Evolutionary conservation across 495 filamentous ascomycete species (phyloP).

Genomic region (Aspergillus homomorphus): DNA sequence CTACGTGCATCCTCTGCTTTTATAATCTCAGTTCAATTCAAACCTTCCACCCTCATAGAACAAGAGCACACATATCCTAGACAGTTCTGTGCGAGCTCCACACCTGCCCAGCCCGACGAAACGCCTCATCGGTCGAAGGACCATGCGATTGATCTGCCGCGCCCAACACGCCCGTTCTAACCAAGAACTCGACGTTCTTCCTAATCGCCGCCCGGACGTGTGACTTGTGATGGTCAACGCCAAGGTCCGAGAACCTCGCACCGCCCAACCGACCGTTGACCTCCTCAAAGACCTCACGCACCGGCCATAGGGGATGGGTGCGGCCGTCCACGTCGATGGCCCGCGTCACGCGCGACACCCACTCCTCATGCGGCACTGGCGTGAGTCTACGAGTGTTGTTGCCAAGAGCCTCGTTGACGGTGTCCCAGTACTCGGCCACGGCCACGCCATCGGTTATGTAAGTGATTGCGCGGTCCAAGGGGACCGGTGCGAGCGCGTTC

Average conservation of each 20-base stretch:
- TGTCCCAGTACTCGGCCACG: constrained; percentile 22
- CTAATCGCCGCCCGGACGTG: constrained; percentile 19
- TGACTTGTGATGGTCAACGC: constrained; percentile 9
- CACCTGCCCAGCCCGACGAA: constrained; percentile 16
- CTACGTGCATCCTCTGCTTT: too few species aligned
- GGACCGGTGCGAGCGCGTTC: constrained; percentile 9
- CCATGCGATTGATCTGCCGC: constrained; percentile 13
- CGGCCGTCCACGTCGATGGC: constrained; percentile 17
- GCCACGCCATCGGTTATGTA: constrained; percentile 24
- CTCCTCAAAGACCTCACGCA: constrained; percentile 25
- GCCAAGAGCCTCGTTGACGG: constrained; percentile 15
- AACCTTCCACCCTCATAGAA: too few species aligned
- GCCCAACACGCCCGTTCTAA: constrained; percentile 20
- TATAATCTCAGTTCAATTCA: too few species aligned
- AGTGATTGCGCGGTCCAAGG: constrained; percentile 5
- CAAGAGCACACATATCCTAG: too few species aligned
- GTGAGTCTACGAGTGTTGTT: constrained; percentile 14
- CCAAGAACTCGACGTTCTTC: constrained; percentile 25
- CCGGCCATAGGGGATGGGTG: constrained; percentile 30
- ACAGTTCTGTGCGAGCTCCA: too few species aligned
- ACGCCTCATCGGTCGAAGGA: constrained; percentile 16
- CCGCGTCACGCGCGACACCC: constrained; percentile 13
- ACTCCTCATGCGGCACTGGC: constrained; percentile 15
- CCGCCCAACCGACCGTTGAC: constrained; percentile 21
- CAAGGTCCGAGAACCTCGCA: constrained; percentile 10